Evolutionary conservation across 1,284 basidiomycete species (phyloP).

Genomic region (Sporisorium iseilematis-ciliati): DNA sequence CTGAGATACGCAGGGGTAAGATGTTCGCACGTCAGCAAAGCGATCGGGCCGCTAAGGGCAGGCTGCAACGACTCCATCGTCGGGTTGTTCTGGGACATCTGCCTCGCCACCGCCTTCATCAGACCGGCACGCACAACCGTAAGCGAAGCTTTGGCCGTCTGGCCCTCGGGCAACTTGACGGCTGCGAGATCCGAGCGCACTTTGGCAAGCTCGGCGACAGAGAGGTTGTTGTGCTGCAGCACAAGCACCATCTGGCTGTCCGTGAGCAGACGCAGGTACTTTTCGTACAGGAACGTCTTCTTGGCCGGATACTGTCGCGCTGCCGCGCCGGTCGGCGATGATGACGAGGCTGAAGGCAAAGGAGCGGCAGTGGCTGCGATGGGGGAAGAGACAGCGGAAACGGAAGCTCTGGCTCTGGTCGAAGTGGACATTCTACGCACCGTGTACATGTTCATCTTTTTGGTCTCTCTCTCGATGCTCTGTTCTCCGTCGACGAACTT

Average conservation of each 20-base stretch:
- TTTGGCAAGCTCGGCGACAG: conserved; percentile 54
- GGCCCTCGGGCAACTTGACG: conserved; percentile 45
- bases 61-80: conserved; percentile 37
- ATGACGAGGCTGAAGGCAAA: conserved; percentile 6
- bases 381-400: conserved; percentile 16
- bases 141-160: conserved; percentile 35
- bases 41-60: conserved; percentile 58
- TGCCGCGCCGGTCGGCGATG: conserved; percentile 1
- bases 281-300: conserved; percentile 59
- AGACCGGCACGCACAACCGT: conserved; percentile 56
- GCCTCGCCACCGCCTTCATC: conserved; percentile 39
- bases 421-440: conserved; percentile 57
- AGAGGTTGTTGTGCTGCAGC: conserved; percentile 63
- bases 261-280: conserved; percentile 56
- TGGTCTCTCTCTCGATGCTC: conserved; percentile 56
- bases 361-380: conserved; percentile 11
- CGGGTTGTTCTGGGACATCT: conserved; percentile 20
- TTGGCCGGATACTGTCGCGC: conserved; percentile 44
- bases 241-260: conserved; percentile 55
- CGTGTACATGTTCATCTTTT: conserved; percentile 67
- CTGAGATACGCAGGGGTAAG: conserved; percentile 59
- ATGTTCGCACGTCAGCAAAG: conserved; percentile 58
- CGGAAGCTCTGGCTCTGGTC: conserved; percentile 27
- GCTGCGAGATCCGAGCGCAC: conserved; percentile 54
- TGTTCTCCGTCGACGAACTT: conserved; percentile 52